Percentiles rank a stretch among this genome's conserved stretches.
phyloP scores from a whole-genome alignment of 2,329 filamentous ascomycete genomes.

The Chrysoporthe cubensis region DNA sequence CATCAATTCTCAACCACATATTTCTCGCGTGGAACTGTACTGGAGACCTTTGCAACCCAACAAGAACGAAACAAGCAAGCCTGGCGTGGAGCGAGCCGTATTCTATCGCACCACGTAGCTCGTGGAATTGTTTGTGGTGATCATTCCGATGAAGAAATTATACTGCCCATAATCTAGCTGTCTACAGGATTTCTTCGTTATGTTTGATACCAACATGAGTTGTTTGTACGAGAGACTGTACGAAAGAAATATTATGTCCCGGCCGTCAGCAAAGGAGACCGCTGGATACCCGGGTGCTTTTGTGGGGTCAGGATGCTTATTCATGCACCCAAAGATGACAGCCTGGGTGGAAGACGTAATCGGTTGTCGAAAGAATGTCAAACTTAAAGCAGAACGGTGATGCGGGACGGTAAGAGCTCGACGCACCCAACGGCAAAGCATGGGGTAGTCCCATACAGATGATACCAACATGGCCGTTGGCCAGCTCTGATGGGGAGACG shows the following conservation, averaged over 20 bases:
- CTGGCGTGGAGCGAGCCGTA: neutral
- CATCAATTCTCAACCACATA: neutral
- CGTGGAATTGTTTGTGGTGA: neutral
- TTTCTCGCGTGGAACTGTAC: neutral
- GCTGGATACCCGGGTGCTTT: neutral
- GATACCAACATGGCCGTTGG: neutral
- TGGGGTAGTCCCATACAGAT: neutral
- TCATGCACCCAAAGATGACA: too few relatives aligned
- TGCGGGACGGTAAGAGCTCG: neutral
- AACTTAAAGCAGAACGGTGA: neutral
- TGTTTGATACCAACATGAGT: neutral
- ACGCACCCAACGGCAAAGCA: neutral
- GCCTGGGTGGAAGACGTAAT: too few relatives aligned
- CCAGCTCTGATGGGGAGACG: neutral
- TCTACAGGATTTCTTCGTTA: neutral
- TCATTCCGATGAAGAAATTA: neutral
- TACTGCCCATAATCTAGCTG: neutral
- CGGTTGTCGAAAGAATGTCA: too few relatives aligned
- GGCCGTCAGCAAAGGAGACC: neutral
- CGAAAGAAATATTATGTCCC: neutral
- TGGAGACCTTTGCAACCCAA: neutral
- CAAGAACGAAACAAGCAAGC: neutral
- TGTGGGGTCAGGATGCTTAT: neutral
- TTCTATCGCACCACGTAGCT: neutral
- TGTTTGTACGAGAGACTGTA: neutral